Percentiles rank a stretch among this genome's conserved stretches.
phyloP scores from a whole-genome alignment of 257 asterid species.

The Capsicum rhomboideum region DNA sequence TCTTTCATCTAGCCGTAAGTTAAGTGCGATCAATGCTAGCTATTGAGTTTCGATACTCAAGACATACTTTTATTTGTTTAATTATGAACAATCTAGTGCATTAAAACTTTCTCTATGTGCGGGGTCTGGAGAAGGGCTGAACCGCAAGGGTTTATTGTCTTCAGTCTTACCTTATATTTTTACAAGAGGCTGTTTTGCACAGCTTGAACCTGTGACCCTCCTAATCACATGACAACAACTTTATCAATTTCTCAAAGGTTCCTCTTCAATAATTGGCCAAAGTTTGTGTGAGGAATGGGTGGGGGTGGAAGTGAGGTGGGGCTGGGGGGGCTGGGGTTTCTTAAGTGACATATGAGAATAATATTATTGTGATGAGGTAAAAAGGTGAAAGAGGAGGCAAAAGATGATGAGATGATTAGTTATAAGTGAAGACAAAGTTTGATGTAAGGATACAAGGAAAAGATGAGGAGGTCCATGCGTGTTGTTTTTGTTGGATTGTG shows the following conservation, averaged over 20 bases:
- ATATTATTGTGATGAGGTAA: neutral
- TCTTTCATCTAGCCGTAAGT: neutral
- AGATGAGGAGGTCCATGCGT: constrained; percentile 13
- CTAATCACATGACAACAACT: no score
- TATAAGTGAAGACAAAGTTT: constrained; percentile 21
- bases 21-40: neutral
- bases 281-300: neutral
- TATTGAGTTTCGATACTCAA: neutral
- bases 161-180: no score
- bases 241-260: no score
- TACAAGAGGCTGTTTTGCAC: no score
- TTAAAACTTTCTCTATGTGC: no score
- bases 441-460: neutral
- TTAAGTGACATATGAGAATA: neutral
- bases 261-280: neutral
- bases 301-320: neutral
- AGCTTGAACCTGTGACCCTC: no score
- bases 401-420: constrained; percentile 25
- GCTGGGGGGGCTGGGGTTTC: no score
- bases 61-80: neutral
- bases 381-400: neutral
- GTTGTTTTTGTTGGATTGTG: constrained; percentile 2
- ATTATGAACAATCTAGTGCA: neutral
- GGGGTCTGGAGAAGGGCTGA: no score
- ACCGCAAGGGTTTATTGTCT: no score